Conservation (phyloP, 2,329 filamentous ascomycete genomes). For the Sporothrix phasma region DNA sequence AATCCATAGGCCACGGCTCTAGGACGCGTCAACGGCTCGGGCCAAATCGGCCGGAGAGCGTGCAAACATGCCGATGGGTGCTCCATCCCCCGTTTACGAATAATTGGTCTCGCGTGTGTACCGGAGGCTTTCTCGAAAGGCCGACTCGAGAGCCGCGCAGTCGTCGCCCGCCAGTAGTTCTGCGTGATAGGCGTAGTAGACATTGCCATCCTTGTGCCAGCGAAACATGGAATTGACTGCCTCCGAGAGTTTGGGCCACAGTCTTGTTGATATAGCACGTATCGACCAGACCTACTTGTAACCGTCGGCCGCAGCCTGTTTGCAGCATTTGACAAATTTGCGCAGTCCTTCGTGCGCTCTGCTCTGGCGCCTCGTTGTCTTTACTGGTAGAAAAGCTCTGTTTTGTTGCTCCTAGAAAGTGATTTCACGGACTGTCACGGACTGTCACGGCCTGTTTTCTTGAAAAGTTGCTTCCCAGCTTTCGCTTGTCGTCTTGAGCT, state of each 20-base stretch:
- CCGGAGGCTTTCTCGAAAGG: conserved; percentile 21
- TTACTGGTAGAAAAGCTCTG: too few relatives aligned
- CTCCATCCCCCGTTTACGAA: conserved; percentile 16
- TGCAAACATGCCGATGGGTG: not conserved
- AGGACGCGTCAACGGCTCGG: not conserved
- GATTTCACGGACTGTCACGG: too few relatives aligned
- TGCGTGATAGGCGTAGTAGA: conserved; percentile 5
- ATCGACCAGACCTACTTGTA: conserved; percentile 8
- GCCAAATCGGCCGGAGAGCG: not conserved
- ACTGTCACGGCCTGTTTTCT: too few relatives aligned
- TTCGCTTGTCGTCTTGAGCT: not conserved
- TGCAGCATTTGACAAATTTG: not conserved
- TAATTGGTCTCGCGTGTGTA: conserved; percentile 28
- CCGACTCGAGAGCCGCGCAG: not conserved
- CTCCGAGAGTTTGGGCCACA: not conserved
- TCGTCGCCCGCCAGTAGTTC: not conserved
- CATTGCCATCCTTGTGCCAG: not conserved
- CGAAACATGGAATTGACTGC: conserved; percentile 14
- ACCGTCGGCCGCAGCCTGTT: not conserved
- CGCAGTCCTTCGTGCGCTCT: conserved; percentile 34
- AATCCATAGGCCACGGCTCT: not conserved
- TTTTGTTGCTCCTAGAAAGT: too few relatives aligned
- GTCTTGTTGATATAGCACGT: conserved; percentile 13
- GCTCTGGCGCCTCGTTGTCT: too few relatives aligned
- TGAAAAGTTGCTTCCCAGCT: not conserved